Percentiles rank a stretch among this genome's conserved stretches.
Evolutionary conservation across 1,139 yeast species (phyloP).

Genomic region (Candida tropicalis): DNA sequence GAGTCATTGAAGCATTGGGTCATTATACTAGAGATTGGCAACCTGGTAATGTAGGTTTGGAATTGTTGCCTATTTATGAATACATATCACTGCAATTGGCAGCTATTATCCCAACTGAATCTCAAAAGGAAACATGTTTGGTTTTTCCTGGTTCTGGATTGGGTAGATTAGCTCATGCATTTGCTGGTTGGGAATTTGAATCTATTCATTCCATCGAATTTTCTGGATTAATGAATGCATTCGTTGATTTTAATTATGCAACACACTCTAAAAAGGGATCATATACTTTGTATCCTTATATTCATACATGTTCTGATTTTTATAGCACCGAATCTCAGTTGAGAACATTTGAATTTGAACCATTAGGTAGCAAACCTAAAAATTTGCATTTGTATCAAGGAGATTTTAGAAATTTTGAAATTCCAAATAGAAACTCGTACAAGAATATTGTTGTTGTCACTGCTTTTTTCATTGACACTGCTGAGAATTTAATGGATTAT

Average conservation of each 20-base stretch:
- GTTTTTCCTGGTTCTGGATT: conserved; percentile 82
- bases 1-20: conserved; percentile 71
- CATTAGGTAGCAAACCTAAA: conserved; percentile 37
- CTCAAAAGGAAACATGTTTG: conserved; percentile 44
- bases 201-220: conserved; percentile 71
- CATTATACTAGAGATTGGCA: conserved; percentile 82
- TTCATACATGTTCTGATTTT: conserved; percentile 77
- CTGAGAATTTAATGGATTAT: conserved; percentile 77
- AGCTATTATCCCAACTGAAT: conserved; percentile 25
- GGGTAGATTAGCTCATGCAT: conserved; percentile 69
- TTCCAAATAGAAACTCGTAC: conserved; percentile 27
- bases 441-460: conserved; percentile 65
- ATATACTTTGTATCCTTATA: conserved; percentile 57
- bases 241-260: conserved; percentile 57
- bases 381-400: conserved; percentile 56
- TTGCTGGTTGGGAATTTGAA: conserved; percentile 44
- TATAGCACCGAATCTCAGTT: conserved; percentile 52
- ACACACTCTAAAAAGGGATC: conserved; percentile 12
- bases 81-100: conserved; percentile 46
- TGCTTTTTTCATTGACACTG: conserved; percentile 83
- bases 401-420: conserved; percentile 62
- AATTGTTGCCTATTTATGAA: conserved; percentile 53
- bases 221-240: conserved; percentile 69
- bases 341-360: conserved; percentile 44
- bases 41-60: conserved; percentile 33